Percentiles rank a stretch among this genome's conserved stretches.
phyloP scores from a whole-genome alignment of 768 basidiomycete species.

The Trametes villosa region DNA sequence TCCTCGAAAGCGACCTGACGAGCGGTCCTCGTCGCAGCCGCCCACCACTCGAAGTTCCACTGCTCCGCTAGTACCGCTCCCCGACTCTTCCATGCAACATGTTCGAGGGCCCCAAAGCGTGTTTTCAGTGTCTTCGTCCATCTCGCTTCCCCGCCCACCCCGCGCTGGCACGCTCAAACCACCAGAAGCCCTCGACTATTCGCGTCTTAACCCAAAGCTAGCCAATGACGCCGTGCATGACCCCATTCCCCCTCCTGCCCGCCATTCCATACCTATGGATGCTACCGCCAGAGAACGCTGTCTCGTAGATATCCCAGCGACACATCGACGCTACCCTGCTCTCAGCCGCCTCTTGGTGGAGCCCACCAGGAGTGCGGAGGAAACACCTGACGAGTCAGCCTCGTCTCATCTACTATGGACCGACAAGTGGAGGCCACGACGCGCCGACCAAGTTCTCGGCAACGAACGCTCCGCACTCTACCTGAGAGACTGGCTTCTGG shows the following conservation, averaged over 20 bases:
- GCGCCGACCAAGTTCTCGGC: constrained; percentile 77
- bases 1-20: constrained; percentile 28
- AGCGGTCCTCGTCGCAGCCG: constrained; percentile 21
- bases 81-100: constrained; percentile 57
- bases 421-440: constrained; percentile 74
- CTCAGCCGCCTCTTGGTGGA: constrained; percentile 18
- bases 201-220: background rate
- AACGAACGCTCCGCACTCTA: constrained; percentile 73
- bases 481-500: constrained; percentile 77
- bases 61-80: constrained; percentile 46
- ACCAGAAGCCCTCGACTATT: background rate
- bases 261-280: background rate
- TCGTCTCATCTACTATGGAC: constrained; percentile 60
- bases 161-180: no score
- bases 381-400: background rate
- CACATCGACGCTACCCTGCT: constrained; percentile 22
- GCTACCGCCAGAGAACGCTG: background rate
- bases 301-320: background rate
- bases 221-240: background rate
- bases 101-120: constrained; percentile 58
- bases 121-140: constrained; percentile 29
- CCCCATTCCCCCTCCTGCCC: background rate
- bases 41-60: constrained; percentile 3
- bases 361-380: background rate
- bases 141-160: background rate